Conservation (phyloP, 2,329 filamentous ascomycete genomes). For the Elsinoe fawcettii region DNA sequence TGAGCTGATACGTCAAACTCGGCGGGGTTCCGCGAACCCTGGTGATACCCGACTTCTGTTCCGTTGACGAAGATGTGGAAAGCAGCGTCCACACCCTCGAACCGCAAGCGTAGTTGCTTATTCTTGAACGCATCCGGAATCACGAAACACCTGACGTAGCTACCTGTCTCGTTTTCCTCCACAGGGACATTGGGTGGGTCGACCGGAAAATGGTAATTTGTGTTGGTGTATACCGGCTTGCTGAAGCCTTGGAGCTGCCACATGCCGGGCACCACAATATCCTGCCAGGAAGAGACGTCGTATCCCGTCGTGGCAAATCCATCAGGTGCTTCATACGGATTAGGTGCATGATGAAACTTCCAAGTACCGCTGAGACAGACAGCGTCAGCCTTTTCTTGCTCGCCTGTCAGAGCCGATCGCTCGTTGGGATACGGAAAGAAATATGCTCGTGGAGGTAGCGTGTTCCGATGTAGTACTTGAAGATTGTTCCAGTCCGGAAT, state of each 20-base stretch:
- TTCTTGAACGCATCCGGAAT: constrained; percentile 41
- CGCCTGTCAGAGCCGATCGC: constrained; percentile 40
- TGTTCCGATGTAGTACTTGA: constrained; percentile 52
- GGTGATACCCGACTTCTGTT: constrained; percentile 56
- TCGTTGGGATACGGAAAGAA: constrained; percentile 49
- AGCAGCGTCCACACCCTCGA: constrained; percentile 64
- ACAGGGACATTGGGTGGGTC: constrained; percentile 55
- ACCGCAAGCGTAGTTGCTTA: constrained; percentile 54
- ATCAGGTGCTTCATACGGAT: constrained; percentile 30
- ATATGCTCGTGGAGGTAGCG: constrained; percentile 48
- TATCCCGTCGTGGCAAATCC: constrained; percentile 29
- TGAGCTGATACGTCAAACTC: constrained; percentile 59
- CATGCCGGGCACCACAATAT: constrained; percentile 52
- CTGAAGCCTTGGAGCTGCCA: constrained; percentile 66
- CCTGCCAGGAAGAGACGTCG: constrained; percentile 39
- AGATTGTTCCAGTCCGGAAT: constrained; percentile 56
- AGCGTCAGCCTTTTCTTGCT: constrained; percentile 26
- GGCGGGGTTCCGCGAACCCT: constrained; percentile 59
- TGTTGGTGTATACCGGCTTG: constrained; percentile 61
- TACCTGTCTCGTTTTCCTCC: constrained; percentile 55
- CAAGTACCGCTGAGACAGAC: constrained; percentile 28
- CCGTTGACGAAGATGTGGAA: constrained; percentile 65
- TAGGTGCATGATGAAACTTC: constrained; percentile 34
- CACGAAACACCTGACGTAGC: constrained; percentile 50
- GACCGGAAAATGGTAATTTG: constrained; percentile 58